A percentile compares a stretch with the other conserved stretches of the same genome.
These are phyloP conservation scores for Schizophyllum amplum DNA, from an alignment of 1,284 basidiomycete species.

Conservation along the genomic window DNA sequence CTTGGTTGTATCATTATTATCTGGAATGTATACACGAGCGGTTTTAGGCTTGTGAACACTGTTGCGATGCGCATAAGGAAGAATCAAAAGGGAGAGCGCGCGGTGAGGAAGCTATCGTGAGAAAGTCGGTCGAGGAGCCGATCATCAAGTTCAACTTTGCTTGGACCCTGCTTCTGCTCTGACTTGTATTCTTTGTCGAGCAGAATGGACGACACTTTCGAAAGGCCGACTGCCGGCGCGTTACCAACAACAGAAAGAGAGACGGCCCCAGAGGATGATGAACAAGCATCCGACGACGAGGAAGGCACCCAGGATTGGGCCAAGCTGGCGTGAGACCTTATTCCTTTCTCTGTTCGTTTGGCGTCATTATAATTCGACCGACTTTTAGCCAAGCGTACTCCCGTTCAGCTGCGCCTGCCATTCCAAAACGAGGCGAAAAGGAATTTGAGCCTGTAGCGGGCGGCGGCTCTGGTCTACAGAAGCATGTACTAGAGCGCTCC, in stretches of 20 bases:
- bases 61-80: too few species aligned
- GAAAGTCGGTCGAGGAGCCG: too few species aligned
- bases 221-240: neutral
- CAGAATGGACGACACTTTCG: neutral
- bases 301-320: slow-evolving; percentile 55
- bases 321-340: slow-evolving; percentile 37
- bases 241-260: neutral
- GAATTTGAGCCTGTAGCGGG: slow-evolving; percentile 84
- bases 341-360: neutral
- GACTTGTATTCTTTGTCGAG: too few species aligned
- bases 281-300: slow-evolving; percentile 39
- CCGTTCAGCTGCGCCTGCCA: slow-evolving; percentile 27
- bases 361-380: neutral
- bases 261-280: neutral
- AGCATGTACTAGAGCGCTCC: slow-evolving; percentile 62
- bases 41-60: too few species aligned
- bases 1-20: neutral
- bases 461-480: slow-evolving; percentile 74
- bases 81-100: too few species aligned
- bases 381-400: neutral
- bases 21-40: too few species aligned
- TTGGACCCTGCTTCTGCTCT: too few species aligned
- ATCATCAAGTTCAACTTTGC: too few species aligned
- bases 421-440: slow-evolving; percentile 92
- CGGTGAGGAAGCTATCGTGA: too few species aligned